These are phyloP conservation scores for Ogataea pini DNA, from an alignment of 805 yeast genomes.

Conservation along the genomic window DNA sequence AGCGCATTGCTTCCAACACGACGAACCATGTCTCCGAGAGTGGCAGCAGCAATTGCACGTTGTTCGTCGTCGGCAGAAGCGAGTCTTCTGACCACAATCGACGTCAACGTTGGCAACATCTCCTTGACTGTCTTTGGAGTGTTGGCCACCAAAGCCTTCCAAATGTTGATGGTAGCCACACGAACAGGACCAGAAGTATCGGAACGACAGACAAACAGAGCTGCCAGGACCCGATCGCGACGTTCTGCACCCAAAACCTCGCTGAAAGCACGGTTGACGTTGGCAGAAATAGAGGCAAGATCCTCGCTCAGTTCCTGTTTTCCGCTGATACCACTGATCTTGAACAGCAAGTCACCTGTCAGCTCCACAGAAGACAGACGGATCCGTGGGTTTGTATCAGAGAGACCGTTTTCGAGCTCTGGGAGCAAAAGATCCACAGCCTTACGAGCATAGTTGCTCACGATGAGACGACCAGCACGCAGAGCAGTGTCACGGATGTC, in stretches of 20 bases:
- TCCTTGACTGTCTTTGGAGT: slow-evolving; percentile 95
- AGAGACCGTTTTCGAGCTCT: slow-evolving; percentile 86
- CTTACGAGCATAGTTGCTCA: slow-evolving; percentile 84
- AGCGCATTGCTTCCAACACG: slow-evolving; percentile 90
- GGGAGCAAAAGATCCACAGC: slow-evolving; percentile 94
- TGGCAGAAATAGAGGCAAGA: slow-evolving; percentile 45
- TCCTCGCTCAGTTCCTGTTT: slow-evolving; percentile 68
- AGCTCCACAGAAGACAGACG: slow-evolving; percentile 92
- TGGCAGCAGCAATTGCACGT: slow-evolving; percentile 86
- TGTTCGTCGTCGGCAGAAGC: slow-evolving; percentile 80
- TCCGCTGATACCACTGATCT: slow-evolving; percentile 86
- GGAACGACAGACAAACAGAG: slow-evolving; percentile 91
- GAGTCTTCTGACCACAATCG: slow-evolving; percentile 75
- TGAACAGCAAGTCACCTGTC: slow-evolving; percentile 92
- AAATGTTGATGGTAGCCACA: slow-evolving; percentile 85
- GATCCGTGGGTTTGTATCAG: slow-evolving; percentile 80
- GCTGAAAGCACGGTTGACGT: slow-evolving; percentile 62
- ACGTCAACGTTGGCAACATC: slow-evolving; percentile 80
- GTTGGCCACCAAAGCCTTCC: slow-evolving; percentile 95
- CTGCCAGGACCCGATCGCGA: slow-evolving; percentile 80
- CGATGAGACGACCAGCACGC: slow-evolving; percentile 90
- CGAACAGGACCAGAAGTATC: slow-evolving; percentile 88
- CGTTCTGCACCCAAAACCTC: slow-evolving; percentile 85
- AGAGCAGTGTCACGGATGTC: slow-evolving; percentile 84
- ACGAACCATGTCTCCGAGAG: slow-evolving; percentile 92